phyloP scores from a whole-genome alignment of 2,329 filamentous ascomycete genomes.

The Ceratocystis papillata region DNA sequence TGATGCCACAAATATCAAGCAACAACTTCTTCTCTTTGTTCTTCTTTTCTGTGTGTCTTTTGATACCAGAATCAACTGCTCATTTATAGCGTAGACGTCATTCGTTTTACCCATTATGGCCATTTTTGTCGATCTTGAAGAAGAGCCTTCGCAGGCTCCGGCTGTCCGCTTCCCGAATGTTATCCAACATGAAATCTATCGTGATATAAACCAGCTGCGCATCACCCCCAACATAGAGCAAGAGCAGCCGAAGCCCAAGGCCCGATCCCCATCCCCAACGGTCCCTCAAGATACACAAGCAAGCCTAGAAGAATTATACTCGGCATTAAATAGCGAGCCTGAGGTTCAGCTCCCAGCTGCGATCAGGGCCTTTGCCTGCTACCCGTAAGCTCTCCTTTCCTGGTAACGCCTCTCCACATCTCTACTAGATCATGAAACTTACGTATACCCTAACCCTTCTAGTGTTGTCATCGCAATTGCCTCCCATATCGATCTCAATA shows the following conservation, averaged over 20 bases:
- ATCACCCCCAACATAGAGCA: conserved; percentile 1
- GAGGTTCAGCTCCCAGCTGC: conserved; percentile 18
- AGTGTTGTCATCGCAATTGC: conserved; percentile 71
- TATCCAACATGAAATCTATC: conserved; percentile 20
- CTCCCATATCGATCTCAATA: conserved; percentile 71
- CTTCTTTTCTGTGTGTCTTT: neutral
- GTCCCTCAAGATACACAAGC: conserved; percentile 13
- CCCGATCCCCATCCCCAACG: neutral
- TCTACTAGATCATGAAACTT: neutral
- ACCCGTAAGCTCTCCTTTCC: conserved; percentile 30
- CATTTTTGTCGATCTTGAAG: conserved; percentile 27
- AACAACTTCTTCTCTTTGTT: neutral
- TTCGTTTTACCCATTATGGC: conserved; percentile 22
- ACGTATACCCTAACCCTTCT: conserved; percentile 26
- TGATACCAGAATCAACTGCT: neutral
- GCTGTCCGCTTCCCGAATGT: conserved; percentile 16
- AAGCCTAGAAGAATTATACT: conserved; percentile 20
- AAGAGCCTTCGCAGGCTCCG: conserved; percentile 25
- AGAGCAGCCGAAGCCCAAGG: neutral
- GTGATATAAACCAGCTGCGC: conserved; percentile 16
- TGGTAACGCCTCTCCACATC: too few relatives aligned
- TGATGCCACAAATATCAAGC: neutral
- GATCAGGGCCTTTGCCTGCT: conserved; percentile 31
- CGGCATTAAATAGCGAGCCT: conserved; percentile 21
- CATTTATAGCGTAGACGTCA: neutral